These are phyloP conservation scores for Epichloe sp. DNA, from an alignment of 2,329 filamentous ascomycete genomes.

Conservation along the genomic window DNA sequence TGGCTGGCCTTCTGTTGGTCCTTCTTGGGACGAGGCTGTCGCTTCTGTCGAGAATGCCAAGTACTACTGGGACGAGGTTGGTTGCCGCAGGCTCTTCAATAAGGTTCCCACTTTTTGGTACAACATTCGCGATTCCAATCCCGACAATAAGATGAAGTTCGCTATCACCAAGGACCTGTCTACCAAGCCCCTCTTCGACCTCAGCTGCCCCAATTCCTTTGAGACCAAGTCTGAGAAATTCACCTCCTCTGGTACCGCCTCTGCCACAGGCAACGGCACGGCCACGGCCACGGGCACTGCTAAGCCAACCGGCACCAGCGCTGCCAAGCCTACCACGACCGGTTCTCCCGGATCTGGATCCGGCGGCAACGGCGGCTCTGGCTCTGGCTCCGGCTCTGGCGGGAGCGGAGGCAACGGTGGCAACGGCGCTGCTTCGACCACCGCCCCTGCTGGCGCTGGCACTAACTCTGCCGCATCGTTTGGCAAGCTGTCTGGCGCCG, in stretches of 20 bases:
- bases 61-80: conserved; percentile 49
- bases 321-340: not conserved
- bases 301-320: conserved; percentile 4
- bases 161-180: conserved; percentile 40
- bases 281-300: conserved; percentile 1
- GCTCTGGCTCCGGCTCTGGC: conserved; percentile 6
- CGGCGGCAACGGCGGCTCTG: conserved; percentile 5
- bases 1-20: conserved; percentile 48
- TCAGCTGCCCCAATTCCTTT: conserved; percentile 36
- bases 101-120: conserved; percentile 49
- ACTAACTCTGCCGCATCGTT: conserved; percentile 1
- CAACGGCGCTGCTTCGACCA: not conserved
- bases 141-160: conserved; percentile 45
- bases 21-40: conserved; percentile 39
- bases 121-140: conserved; percentile 46
- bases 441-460: not conserved
- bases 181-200: conserved; percentile 37
- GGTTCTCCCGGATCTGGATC: conserved; percentile 2
- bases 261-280: conserved; percentile 1
- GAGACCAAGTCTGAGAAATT: conserved; percentile 17
- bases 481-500: conserved; percentile 7
- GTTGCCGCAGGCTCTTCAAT: conserved; percentile 44
- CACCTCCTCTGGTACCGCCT: not conserved
- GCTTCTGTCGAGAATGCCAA: conserved; percentile 45
- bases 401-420: not conserved